Base-by-base conservation (phyloP, 1,284 basidiomycete species). In the Pseudozyma flocculosa region DNA sequence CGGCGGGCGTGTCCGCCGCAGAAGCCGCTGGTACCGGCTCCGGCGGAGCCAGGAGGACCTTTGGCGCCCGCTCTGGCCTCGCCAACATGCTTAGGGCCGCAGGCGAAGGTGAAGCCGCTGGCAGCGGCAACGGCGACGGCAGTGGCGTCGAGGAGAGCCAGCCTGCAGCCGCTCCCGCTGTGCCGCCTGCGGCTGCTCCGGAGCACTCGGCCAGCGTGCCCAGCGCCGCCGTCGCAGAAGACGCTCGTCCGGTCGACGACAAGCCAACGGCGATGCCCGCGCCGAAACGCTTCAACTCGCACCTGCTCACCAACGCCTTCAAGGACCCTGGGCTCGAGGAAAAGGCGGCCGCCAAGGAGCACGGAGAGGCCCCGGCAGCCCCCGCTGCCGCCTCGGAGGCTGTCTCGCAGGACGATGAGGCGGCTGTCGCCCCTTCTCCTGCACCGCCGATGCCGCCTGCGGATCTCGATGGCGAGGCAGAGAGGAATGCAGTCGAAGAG, bases 1-100 rank as follows among this genome's bases (percentile, higher is more conserved):
- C 51, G 4, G 54, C 54, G 3, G 70, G 70, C 15, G 22, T 59
- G n/a, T 19, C 57, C 26, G 64, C 72, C 1, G 45, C 63, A 13
- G 68, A 72, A 8, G 70, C 70, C 10, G 72, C 72, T 9, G 72
- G 72, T 1, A 68, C 68, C 3, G 65, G 62, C 13, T 56, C 61
- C 2, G 72, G 70, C 10, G 72, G 66, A 4, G 64, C 62, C 29
- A 44, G 63, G 26, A 56, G 72, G 18, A 69, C 59, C 47, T 74
- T 74, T 58, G 68, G 70, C 43, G 45, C 59, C 3, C 45, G 51
- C 10, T 34, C 11, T 13, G 32, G 59, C 59, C 54, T 48, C 42
- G 19, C 48, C n/a, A 61, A 61, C 45, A 41, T 32, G 13, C 46
- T 61, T 24, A 26, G 48, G 13, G 18, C 49, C 17, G 29, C 19